Base-by-base conservation (phyloP, 225 moss, liverwort and hornwort species). In the Physcomitrellopsis africana region DNA sequence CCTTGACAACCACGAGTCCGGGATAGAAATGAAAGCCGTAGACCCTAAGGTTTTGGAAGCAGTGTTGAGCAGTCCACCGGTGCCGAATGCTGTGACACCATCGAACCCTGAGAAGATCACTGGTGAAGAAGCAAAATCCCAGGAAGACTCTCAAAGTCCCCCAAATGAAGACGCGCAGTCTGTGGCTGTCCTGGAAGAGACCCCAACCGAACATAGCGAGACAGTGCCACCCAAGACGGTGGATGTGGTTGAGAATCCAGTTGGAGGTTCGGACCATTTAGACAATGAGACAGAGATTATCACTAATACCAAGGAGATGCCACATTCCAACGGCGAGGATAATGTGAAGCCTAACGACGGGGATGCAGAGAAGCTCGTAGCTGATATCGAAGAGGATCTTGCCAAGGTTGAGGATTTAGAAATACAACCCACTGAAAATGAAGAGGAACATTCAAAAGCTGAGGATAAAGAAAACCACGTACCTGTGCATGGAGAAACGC, bases 1-100 rank as follows among this genome's bases (percentile, higher is more conserved):
- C 51, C 65, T 86, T 0, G 83, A 81, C 20, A 66, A 78, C 5
- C 81, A 81, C 5, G 56, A 69, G 55, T 23, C 67, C 26, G 7
- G 5, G 7, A 37, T 37, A 2, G 32, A 37, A 37, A 37, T 37
- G 32, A 37, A 37, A 37, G 32, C 32, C 7, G 32, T 37, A 7
- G 32, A 37, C 7, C 3, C 32, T 37, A 37, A 37, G 32, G 32
- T 37, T 37, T 37, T 37, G 32, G 32, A 37, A 37, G 32, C 32
- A 37, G 32, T 37, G 32, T 7, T 37, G 32, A 37, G 7, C 32
- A 37, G 32, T 37, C 7, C 32, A 2, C 32, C 32, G 32, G 32
- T 37, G 32, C 32, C 32, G 32, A 37, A 37, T 37, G 32, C 32
- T 37, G 32, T 37, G 5, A 7, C 32, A 37, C 32, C 4, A 7